Conservation (phyloP, 495 filamentous ascomycete species). For the Podospora sp. region DNA sequence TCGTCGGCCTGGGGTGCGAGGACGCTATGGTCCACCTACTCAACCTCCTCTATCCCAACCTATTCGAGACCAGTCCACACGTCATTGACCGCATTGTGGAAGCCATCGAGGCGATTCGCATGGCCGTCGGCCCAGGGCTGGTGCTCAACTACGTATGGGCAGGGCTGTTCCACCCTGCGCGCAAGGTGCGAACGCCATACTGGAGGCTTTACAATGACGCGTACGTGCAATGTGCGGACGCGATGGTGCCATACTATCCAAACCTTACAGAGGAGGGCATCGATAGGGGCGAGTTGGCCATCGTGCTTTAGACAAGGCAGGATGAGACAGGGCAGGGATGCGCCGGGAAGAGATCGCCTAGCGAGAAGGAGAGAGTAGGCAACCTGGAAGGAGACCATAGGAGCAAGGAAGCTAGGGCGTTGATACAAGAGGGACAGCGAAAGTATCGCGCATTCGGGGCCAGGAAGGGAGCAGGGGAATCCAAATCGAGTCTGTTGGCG, state of each 20-base stretch:
- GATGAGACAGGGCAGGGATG: background rate
- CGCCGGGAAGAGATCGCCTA: background rate
- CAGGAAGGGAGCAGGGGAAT: background rate
- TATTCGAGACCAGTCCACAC: constrained; percentile 98
- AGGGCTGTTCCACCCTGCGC: constrained; percentile 92
- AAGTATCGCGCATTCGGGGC: background rate
- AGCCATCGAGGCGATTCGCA: constrained; percentile 93
- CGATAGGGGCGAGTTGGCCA: constrained; percentile 75
- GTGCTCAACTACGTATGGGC: constrained; percentile 99
- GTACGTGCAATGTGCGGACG: constrained; percentile 92
- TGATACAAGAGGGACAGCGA: background rate
- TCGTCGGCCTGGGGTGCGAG: constrained; percentile 96
- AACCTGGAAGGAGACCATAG: background rate
- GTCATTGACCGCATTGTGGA: constrained; percentile 98
- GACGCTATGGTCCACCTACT: constrained; percentile 98
- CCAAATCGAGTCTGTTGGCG: constrained; percentile 4
- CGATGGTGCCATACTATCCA: constrained; percentile 95
- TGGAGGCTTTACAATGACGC: constrained; percentile 96
- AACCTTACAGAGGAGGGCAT: constrained; percentile 75
- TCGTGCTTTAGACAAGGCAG: constrained; percentile 67
- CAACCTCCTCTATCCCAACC: constrained; percentile 92
- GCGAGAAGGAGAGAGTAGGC: background rate
- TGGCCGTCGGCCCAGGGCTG: constrained; percentile 87
- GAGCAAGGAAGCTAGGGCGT: too few relatives aligned
- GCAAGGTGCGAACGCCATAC: constrained; percentile 90